Percentiles rank a stretch among this genome's conserved stretches.
These are phyloP conservation scores for Ganoderma lingzhi DNA, from an alignment of 1,284 basidiomycete species.

Conservation along the genomic window DNA sequence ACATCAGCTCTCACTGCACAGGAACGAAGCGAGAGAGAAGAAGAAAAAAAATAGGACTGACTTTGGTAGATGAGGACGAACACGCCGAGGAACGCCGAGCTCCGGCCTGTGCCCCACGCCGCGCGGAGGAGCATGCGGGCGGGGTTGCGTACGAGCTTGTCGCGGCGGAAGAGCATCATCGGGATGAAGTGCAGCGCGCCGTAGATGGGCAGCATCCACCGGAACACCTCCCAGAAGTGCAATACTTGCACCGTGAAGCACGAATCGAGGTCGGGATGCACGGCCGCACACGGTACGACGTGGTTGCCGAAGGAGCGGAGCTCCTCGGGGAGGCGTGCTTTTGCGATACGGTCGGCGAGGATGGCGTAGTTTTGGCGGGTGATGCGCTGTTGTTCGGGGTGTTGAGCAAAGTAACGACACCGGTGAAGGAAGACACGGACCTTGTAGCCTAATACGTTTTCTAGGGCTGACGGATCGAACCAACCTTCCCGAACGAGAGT, in stretches of 20 bases:
- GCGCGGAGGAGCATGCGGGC: conserved; percentile 70
- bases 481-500: conserved; percentile 64
- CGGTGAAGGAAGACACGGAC: conserved; percentile 44
- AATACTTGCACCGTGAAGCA: conserved; percentile 75
- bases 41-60: conserved; percentile 46
- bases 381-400: conserved; percentile 46
- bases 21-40: conserved; percentile 3
- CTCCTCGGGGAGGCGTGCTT: conserved; percentile 44
- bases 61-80: conserved; percentile 91
- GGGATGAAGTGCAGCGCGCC: conserved; percentile 93
- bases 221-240: conserved; percentile 84
- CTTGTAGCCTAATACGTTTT: conserved; percentile 57
- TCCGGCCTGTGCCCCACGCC: conserved; percentile 80
- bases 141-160: conserved; percentile 68
- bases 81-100: conserved; percentile 88
- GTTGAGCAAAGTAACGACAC: conserved; percentile 4
- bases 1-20: neutral
- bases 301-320: conserved; percentile 54
- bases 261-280: conserved; percentile 83
- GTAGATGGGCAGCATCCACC: conserved; percentile 89
- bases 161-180: conserved; percentile 78
- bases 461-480: conserved; percentile 65
- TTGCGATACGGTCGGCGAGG: conserved; percentile 45
- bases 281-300: conserved; percentile 70
- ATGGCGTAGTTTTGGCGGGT: conserved; percentile 49